Evolutionary conservation across 2,329 filamentous ascomycete genomes (phyloP), one percentile per base, ranked within the genome.

Genomic region (Didymella glomerata): DNA sequence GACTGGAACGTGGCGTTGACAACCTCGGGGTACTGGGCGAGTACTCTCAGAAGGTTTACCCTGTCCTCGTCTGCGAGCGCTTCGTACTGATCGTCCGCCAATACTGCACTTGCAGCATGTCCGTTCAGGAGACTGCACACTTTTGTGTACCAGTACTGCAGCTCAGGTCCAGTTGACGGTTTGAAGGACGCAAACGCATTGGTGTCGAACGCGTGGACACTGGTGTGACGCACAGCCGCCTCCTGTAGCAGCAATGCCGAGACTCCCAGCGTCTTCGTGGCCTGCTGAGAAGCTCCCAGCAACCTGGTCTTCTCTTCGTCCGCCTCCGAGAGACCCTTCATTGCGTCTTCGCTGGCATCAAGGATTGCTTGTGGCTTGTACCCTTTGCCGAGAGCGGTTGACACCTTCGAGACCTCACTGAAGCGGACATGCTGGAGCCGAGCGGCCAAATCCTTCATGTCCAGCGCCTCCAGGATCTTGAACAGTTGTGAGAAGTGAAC

Each of bases 341-440:
- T 67, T 8, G 65, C 65, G 7, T 58, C 60, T 38, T 72, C 67
- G 30, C 68, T 71, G 14, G 62, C 60, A 27, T 85, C 83, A 57
- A 93, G 82, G 68, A 93, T 92, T 67, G 91, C 88, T 69, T 89
- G 76, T 85, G 86, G 64, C 42, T 71, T 69, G 86, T 91, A 78
- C 82, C 89, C 88, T 89, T 90, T 53, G 85, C 90, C 54, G 0
- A 76, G 58, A n/a, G 61, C 65, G 8, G 66, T 54, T 2, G 60
- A 58, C 68, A 76, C 72, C 25, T 68, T 70, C 2, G 88, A 81
- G 0, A 90, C 88, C 68, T 91, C 81, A 41, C 88, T 90, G 71
- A 93, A 93, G 78, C 90, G 91, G 77, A 93, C 84, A 72, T 93
- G 90, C 71, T 90, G 85, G 67, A 88, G 86, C 75, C 88, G 90